Conservation (phyloP, 495 filamentous ascomycete species). For the Viridothelium virens region DNA sequence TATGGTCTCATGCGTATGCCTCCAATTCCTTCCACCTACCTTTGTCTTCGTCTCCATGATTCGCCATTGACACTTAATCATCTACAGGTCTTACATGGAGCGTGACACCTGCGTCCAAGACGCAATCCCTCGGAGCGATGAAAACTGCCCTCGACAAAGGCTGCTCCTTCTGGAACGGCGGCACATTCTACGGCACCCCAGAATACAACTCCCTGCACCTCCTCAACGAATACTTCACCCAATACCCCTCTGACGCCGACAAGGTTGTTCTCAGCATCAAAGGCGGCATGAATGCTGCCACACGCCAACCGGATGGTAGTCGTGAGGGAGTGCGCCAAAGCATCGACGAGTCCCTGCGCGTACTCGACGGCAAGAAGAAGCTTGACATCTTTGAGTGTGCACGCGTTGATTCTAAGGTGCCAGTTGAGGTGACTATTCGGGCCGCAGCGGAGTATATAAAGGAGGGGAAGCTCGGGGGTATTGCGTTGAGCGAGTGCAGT, state of each 20-base stretch:
- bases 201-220: conserved; percentile 60
- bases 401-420: conserved; percentile 57
- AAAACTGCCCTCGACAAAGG: conserved; percentile 57
- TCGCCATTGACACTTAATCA: conserved; percentile 5
- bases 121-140: conserved; percentile 60
- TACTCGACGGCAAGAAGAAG: conserved; percentile 59
- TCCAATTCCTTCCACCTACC: background rate
- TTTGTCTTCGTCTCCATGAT: background rate
- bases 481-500: conserved; percentile 64
- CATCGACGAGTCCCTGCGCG: conserved; percentile 57
- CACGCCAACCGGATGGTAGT: conserved; percentile 46
- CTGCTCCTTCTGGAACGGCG: conserved; percentile 72
- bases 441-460: conserved; percentile 54
- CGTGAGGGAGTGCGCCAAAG: conserved; percentile 54
- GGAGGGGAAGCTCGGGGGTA: conserved; percentile 71
- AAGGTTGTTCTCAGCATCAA: conserved; percentile 62
- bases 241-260: conserved; percentile 59
- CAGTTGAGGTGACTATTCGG: conserved; percentile 51
- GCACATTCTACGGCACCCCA: conserved; percentile 69
- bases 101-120: conserved; percentile 46
- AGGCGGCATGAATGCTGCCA: conserved; percentile 42
- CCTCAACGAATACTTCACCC: conserved; percentile 56
- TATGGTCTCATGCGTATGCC: conserved; percentile 37
- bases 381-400: conserved; percentile 78
- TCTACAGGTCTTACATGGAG: conserved; percentile 66